A percentile compares a stretch with the other conserved stretches of the same genome.
Conservation (phyloP, 139 green algal genomes). For the Chlamydomonas schloesseri region DNA sequence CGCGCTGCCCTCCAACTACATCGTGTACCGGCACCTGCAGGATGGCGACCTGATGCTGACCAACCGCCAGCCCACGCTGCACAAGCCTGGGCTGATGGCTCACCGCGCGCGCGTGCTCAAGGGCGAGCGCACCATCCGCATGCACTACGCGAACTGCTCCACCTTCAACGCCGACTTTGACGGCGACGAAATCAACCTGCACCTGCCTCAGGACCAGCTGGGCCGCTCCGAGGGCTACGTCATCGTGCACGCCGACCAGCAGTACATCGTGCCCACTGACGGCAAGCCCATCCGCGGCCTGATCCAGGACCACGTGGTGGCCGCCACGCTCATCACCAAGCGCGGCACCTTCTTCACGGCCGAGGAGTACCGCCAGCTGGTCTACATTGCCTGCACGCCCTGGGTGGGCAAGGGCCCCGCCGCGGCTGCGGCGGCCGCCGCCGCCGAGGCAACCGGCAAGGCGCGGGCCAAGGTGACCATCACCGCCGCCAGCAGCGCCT, state of each 20-base stretch:
- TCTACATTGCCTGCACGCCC: constrained; percentile 72
- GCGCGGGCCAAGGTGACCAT: constrained; percentile 11
- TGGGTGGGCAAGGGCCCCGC: constrained; percentile 44
- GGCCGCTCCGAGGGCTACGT: constrained; percentile 93
- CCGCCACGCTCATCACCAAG: constrained; percentile 85
- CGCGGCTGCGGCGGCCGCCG: constrained; percentile 18
- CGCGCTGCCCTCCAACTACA: constrained; percentile 53
- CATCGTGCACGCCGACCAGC: constrained; percentile 94
- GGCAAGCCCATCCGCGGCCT: constrained; percentile 94
- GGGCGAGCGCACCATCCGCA: constrained; percentile 95
- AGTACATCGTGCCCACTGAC: constrained; percentile 97
- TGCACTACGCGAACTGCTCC: constrained; percentile 99
- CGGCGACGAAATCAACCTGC: constrained; percentile 99
- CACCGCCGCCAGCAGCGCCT: neutral
- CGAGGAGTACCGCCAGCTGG: constrained; percentile 83
- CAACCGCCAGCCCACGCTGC: constrained; percentile 99
- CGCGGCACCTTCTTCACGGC: constrained; percentile 88
- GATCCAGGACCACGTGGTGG: constrained; percentile 97
- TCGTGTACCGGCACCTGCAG: constrained; percentile 90
- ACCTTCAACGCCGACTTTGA: constrained; percentile 99
- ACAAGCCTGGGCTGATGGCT: constrained; percentile 93
- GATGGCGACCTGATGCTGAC: constrained; percentile 98
- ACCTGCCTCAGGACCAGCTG: constrained; percentile 93
- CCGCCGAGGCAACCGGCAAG: neutral
- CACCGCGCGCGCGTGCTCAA: constrained; percentile 79